Percentiles rank a stretch among this genome's conserved stretches.
Evolutionary conservation across 2,329 filamentous ascomycete genomes (phyloP).

Genomic region (Drechslera avenae): DNA sequence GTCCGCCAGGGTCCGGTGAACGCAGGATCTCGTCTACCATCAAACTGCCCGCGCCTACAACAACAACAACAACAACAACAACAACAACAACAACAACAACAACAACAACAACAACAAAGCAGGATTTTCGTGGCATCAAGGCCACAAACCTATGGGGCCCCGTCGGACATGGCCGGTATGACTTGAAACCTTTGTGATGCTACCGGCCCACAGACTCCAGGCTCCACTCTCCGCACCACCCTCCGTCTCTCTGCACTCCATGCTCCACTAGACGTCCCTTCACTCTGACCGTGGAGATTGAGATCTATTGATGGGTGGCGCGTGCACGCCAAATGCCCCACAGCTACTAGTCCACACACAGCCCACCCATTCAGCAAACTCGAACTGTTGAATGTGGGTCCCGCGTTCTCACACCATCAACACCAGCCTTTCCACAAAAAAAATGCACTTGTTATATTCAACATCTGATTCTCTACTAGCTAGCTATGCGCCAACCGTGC

Average conservation of each 20-base stretch:
- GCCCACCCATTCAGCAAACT: conserved; percentile 7
- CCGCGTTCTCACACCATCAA: background rate
- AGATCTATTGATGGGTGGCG: background rate
- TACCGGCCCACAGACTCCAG: conserved; percentile 7
- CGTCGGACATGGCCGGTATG: conserved; percentile 8
- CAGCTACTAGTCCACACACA: conserved; percentile 1
- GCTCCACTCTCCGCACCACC: conserved; percentile 10
- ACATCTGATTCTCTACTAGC: no score
- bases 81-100: no score
- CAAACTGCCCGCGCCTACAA: background rate
- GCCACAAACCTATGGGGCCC: background rate
- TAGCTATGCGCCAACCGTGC: no score
- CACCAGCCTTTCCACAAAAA: conserved; percentile 1
- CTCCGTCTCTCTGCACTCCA: conserved; percentile 12
- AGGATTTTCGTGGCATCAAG: background rate
- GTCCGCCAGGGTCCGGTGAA: conserved; percentile 9
- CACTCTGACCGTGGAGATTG: conserved; percentile 1
- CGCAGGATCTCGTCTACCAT: background rate
- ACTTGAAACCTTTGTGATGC: conserved; percentile 3
- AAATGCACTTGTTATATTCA: background rate
- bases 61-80: no score
- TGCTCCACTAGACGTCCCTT: conserved; percentile 3
- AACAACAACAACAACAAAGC: background rate
- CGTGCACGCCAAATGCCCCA: conserved; percentile 2
- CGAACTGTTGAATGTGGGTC: conserved; percentile 31